Evolutionary conservation across 2,329 filamentous ascomycete genomes (phyloP), one percentile per base, ranked within the genome.

Genomic region (Cucurbitaria berberidis): DNA sequence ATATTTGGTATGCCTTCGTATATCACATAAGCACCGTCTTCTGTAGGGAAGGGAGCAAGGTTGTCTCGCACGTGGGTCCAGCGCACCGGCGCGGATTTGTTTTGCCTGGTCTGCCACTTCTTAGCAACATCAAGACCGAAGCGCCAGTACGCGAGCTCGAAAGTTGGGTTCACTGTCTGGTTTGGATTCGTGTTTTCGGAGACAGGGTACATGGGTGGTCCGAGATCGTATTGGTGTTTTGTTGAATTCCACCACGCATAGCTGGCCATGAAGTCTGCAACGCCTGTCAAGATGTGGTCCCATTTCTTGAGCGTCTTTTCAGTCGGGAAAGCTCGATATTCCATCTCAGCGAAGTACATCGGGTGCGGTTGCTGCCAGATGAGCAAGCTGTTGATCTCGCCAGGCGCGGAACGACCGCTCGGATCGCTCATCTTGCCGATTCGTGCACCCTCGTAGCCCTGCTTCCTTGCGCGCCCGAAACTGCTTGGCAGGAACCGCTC

Each of bases 341-440:
- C 81, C 16, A 81, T 70, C 65, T 85, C 83, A 0, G 84, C 84
- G 60, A 86, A 84, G 63, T 83, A 84, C 76, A 86, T 82, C 0
- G 81, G 77, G 64, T 87, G 84, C 7, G 83, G 84, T 60, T 86
- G 84, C 60, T 87, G 84, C 84, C 84, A 87, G 51, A 86, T 82
- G 3, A 87, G 73, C 1, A 87, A 72, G 9, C 79, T 81, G 65
- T 87, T 87, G 64, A 86, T 86, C 57, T 84, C 81, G 2, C 85
- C 84, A 0, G 84, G 84, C 1, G 83, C 81, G 41, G 79, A 82
- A 10, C 81, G 75, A 22, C 83, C 82, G 0, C 77, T 80, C 0
- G 82, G 81, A 63, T 85, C 83, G 9, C 78, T 83, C 83, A 85
- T 85, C 63, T 86, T 83, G 2, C 80, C 79, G 68, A 79, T 77